Evolutionary conservation across 495 filamentous ascomycete species (phyloP).

Genomic region (Aspergillus baeticus): DNA sequence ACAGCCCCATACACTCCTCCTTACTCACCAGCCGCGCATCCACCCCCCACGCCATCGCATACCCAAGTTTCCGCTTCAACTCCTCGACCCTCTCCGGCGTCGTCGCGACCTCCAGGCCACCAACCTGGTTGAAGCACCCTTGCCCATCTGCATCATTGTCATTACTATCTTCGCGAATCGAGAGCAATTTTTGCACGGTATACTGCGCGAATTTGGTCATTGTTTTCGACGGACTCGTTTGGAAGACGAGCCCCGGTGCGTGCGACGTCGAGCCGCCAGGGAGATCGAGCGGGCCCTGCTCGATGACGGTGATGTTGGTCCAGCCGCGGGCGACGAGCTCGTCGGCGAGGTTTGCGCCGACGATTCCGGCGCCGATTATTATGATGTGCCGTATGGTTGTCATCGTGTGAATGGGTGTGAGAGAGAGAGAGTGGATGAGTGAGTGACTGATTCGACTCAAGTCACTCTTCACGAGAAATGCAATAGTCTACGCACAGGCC

Average conservation of each 20-base stretch:
- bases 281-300: conserved; percentile 50
- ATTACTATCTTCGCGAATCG: conserved; percentile 40
- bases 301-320: conserved; percentile 52
- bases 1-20: conserved; percentile 42
- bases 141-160: no score
- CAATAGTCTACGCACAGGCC: no score
- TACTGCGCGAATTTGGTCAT: conserved; percentile 50
- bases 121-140: conserved; percentile 50
- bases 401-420: background rate
- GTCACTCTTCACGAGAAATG: no score
- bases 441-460: no score
- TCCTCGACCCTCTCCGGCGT: conserved; percentile 48
- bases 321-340: conserved; percentile 51
- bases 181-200: conserved; percentile 47
- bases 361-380: conserved; percentile 55
- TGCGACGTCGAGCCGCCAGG: conserved; percentile 55
- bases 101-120: conserved; percentile 50
- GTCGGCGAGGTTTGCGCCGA: conserved; percentile 52
- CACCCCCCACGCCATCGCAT: conserved; percentile 47
- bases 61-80: conserved; percentile 52
- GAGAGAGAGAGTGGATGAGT: no score
- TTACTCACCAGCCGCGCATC: conserved; percentile 39
- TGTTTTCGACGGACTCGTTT: conserved; percentile 48
- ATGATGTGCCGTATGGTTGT: conserved; percentile 31
- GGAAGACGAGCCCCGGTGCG: conserved; percentile 52